Conservation (phyloP, 176 grass and related monocot genomes). For the Avena sativa region DNA sequence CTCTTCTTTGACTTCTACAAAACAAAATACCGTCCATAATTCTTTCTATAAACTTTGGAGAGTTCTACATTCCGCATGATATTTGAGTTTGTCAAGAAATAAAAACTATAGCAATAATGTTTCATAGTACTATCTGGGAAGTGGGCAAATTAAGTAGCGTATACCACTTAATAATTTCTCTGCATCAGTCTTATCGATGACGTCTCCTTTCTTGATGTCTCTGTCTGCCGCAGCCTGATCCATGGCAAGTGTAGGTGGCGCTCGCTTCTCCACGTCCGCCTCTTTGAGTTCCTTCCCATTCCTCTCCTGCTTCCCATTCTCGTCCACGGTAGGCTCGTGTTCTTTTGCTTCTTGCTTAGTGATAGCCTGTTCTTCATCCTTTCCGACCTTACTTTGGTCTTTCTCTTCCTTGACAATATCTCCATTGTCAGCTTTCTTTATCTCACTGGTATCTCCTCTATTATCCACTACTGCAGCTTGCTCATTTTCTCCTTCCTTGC, state of each 20-base stretch:
- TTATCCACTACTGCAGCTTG: not conserved
- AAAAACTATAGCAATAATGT: not conserved
- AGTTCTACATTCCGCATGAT: no score
- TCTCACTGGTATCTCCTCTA: not conserved
- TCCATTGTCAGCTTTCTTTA: not conserved
- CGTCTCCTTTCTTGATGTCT: not conserved
- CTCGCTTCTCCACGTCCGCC: not conserved
- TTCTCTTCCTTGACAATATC: not conserved
- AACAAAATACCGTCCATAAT: not conserved
- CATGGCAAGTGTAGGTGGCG: not conserved
- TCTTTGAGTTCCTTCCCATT: not conserved
- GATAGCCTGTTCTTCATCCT: not conserved
- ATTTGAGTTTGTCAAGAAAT: not conserved
- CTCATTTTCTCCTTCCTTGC: not conserved
- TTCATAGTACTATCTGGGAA: not conserved
- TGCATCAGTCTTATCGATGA: not conserved
- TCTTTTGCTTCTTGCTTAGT: not conserved
- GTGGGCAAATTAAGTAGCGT: not conserved
- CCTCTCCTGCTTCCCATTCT: conserved; percentile 9
- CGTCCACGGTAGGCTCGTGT: not conserved
- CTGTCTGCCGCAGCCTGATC: not conserved
- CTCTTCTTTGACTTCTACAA: not conserved
- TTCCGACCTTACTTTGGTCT: not conserved
- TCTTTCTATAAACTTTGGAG: no score
- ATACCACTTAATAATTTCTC: conserved; percentile 3